Percentiles rank a stretch among this genome's conserved stretches.
Conservation (phyloP, 257 asterid species). For the Lycium barbarum region DNA sequence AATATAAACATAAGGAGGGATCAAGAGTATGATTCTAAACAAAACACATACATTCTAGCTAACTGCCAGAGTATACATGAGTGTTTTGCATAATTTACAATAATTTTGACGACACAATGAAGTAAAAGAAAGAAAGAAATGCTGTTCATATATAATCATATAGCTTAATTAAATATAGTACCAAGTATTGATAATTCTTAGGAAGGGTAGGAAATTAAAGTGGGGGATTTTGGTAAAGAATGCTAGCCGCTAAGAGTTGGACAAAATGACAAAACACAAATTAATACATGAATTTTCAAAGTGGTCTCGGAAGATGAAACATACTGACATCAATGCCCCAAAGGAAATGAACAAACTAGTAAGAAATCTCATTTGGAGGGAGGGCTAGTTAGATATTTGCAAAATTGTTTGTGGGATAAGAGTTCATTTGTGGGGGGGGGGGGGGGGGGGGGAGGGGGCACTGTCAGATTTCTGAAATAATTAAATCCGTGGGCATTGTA, state of each 20-base stretch:
- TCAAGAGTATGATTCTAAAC: background rate
- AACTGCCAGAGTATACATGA: background rate
- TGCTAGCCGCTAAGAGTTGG: background rate
- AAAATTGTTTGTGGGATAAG: background rate
- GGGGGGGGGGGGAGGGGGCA: no score
- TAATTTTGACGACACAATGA: background rate
- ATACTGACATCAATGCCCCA: background rate
- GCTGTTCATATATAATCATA: no score
- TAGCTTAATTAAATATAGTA: no score
- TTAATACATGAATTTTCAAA: background rate
- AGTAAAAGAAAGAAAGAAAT: background rate
- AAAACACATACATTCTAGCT: no score
- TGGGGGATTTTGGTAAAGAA: background rate
- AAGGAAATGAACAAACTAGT: background rate
- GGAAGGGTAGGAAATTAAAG: no score
- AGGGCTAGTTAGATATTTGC: background rate
- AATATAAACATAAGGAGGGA: background rate
- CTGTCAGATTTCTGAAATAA: background rate
- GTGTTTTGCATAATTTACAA: no score
- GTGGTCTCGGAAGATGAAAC: background rate
- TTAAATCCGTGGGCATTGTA: background rate
- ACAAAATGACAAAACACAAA: background rate
- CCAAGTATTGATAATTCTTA: no score
- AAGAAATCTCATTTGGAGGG: background rate
- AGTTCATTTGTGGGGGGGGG: no score